Base-by-base conservation (phyloP, 208 protist species). In the Leptomonas seymouri region DNA sequence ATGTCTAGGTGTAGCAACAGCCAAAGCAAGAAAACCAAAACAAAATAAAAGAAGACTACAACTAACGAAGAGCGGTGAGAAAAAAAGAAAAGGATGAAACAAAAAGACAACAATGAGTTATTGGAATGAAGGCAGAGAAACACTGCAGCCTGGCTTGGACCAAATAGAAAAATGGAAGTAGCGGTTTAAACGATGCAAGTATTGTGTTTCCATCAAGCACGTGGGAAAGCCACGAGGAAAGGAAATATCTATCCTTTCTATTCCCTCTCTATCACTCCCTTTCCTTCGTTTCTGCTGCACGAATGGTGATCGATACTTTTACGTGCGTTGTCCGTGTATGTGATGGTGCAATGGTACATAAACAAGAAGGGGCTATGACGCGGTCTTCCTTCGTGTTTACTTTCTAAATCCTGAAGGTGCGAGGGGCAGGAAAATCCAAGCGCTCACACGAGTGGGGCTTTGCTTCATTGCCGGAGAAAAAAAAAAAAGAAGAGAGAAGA, bases 401-500 rank as follows among this genome's bases (percentile, higher is more conserved):
- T 9, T 9, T 39, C 34, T 39, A 9, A 39, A 39, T 39, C 34
- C 9, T 9, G 9, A 39, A 39, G 7, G 34, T 12, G 34, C 3
- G 9, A 39, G 34, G 34, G 9, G 9, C 34, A 39, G 34, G 34
- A 39, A 39, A 39, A 39, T 9, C 9, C 9, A 39, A 39, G 3
- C 3, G 9, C 3, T 9, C 34, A 39, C 9, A 9, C 34, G 34
- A 39, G 9, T 12, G 34, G 7, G 9, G 34, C 3, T 12, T 9
- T 39, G 34, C 9, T 39, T 3, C 3, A 39, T 39, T 12, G 34
- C 34, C 3, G 34, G 9, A 39, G 46, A 62, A 50, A 20, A 70
- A 48, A 64, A 39, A 66, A 67, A 70, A 65, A 62, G 25, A 48
- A 61, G 23, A 56, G 23, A 56, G 39, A 63, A 30, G 15, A 11